These are phyloP conservation scores for Anacardium occidentale DNA, from an alignment of 345 rosid species.

Conservation along the genomic window DNA sequence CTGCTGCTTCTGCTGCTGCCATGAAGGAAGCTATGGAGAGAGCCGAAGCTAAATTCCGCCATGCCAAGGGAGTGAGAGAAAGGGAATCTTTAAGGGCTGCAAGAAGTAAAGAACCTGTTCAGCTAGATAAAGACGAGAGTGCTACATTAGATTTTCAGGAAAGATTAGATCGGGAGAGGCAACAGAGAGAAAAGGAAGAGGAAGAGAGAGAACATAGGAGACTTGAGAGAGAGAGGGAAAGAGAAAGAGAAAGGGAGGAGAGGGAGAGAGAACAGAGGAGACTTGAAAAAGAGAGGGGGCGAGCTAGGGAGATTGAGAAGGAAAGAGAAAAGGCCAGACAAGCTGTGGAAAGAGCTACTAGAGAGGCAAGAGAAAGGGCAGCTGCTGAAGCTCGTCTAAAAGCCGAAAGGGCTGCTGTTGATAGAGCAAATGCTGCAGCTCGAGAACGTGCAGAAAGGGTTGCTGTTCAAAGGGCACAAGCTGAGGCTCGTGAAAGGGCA, in stretches of 20 bases:
- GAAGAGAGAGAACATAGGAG: slow-evolving; percentile 61
- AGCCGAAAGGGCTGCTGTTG: slow-evolving; percentile 91
- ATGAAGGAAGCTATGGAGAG: slow-evolving; percentile 98
- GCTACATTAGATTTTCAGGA: slow-evolving; percentile 46
- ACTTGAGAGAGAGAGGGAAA: slow-evolving; percentile 52
- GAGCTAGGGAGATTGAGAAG: slow-evolving; percentile 59
- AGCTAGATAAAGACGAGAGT: slow-evolving; percentile 48
- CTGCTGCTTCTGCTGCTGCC: slow-evolving; percentile 93
- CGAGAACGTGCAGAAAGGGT: slow-evolving; percentile 89
- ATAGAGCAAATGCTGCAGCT: slow-evolving; percentile 66
- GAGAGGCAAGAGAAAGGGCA: slow-evolving; percentile 97
- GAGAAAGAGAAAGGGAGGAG: slow-evolving; percentile 63
- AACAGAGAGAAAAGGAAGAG: slow-evolving; percentile 50
- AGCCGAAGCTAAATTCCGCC: slow-evolving; percentile 94
- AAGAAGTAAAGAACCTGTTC: slow-evolving; percentile 63
- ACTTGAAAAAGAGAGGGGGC: slow-evolving; percentile 60
- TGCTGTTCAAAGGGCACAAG: slow-evolving; percentile 90
- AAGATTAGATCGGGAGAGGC: slow-evolving; percentile 52
- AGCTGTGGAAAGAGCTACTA: slow-evolving; percentile 95
- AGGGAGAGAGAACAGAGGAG: slow-evolving; percentile 65
- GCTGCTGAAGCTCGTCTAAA: slow-evolving; percentile 73
- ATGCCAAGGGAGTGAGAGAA: slow-evolving; percentile 78
- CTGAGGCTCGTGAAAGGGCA: slow-evolving; percentile 98
- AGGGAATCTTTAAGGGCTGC: slow-evolving; percentile 66
- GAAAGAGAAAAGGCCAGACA: slow-evolving; percentile 73